Conservation (phyloP, 73 alveolate genomes). For the Paramecium biaurelia region DNA sequence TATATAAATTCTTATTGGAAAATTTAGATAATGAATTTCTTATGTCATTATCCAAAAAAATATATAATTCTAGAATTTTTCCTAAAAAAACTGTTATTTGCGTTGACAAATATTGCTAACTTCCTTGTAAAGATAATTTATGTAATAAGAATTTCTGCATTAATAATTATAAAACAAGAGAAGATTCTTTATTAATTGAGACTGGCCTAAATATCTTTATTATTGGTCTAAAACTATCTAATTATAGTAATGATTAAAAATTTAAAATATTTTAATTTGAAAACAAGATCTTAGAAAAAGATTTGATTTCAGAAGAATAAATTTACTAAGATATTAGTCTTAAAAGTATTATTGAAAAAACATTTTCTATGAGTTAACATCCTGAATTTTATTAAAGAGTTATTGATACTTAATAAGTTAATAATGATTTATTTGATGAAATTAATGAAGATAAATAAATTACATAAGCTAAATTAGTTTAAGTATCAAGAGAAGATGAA, state of each 20-base stretch:
- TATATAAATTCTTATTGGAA: not conserved
- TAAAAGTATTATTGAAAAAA: not conserved
- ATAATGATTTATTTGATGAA: not conserved
- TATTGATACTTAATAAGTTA: not conserved
- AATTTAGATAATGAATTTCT: not conserved
- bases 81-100: not conserved
- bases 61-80: not conserved
- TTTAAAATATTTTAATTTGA: not conserved
- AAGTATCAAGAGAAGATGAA: slow-evolving; percentile 1
- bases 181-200: not conserved
- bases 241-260: not conserved
- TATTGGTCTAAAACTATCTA: not conserved
- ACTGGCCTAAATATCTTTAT: not conserved
- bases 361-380: not conserved
- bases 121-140: not conserved
- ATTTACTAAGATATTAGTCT: not conserved
- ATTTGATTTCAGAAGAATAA: not conserved
- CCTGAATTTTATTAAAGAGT: not conserved
- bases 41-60: not conserved
- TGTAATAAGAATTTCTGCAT: not conserved
- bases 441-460: not conserved
- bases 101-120: not conserved
- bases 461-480: not conserved
- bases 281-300: not conserved
- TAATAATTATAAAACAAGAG: not conserved